phyloP scores from a whole-genome alignment of 495 filamentous ascomycete species.

The Lichenothelia convexa region DNA sequence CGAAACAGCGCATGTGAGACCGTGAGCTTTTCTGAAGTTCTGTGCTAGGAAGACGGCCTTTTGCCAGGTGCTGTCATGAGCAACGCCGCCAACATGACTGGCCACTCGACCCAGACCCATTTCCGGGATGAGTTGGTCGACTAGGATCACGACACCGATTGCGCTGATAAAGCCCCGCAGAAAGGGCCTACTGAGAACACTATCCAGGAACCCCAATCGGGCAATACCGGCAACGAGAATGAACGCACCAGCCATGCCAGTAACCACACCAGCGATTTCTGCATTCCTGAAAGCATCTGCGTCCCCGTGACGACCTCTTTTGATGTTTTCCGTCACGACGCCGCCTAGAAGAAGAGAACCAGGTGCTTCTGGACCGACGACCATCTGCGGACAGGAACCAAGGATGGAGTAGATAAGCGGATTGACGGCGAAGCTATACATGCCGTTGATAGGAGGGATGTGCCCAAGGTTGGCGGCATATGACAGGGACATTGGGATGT shows the following conservation, averaged over 20 bases:
- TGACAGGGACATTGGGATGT: conserved; percentile 92
- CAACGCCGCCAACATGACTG: conserved; percentile 34
- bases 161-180: conserved; percentile 90
- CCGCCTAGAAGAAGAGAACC: conserved; percentile 78
- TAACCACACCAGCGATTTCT: conserved; percentile 71
- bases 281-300: conserved; percentile 53
- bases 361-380: conserved; percentile 91
- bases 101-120: conserved; percentile 54
- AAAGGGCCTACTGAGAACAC: conserved; percentile 82
- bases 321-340: conserved; percentile 63
- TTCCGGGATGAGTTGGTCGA: conserved; percentile 87
- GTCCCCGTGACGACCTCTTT: conserved; percentile 47
- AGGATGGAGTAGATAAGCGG: conserved; percentile 79
- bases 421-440: conserved; percentile 87
- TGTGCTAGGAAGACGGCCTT: conserved; percentile 66
- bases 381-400: conserved; percentile 77
- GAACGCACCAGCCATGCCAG: conserved; percentile 68
- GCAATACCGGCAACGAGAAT: conserved; percentile 69
- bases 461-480: conserved; percentile 87
- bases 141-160: conserved; percentile 86
- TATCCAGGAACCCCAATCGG: conserved; percentile 86
- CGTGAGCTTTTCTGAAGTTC: conserved; percentile 46
- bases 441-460: conserved; percentile 82
- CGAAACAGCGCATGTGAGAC: conserved; percentile 55
- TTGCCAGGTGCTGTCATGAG: conserved; percentile 66